Base-by-base conservation (phyloP, 805 yeast species). In the Saturnispora serradocipensis region DNA sequence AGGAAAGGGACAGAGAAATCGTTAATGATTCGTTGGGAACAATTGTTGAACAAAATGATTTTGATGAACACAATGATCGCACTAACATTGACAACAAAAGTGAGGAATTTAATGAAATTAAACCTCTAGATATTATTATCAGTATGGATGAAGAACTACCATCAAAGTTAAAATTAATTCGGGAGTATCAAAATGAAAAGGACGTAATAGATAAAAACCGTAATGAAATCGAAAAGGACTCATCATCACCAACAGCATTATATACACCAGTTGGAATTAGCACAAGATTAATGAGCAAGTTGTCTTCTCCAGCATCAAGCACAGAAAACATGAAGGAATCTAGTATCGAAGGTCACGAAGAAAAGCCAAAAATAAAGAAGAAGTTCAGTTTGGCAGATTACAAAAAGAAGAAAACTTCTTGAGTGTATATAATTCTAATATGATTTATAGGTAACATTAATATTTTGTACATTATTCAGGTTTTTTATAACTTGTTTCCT, bases 351-450 rank as follows among this genome's bases (percentile, higher is more conserved):
- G 38, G 28, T 22, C 5, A 25, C 30, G 53, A 54, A 9, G 65
- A 61, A n/a, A 63, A 56, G 32, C 69, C 71, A 3, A 65, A 66
- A 53, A 57, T 66, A 43, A 76, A 74, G 27, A 81, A 80, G 70
- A 84, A 84, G 65, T 71, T 84, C 58, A 81, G 87, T 46, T 79
- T 84, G 63, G 89, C 89, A 1, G 91, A 84, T 59, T 84, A 84
- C 64, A 82, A 81, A 65, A 83, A 78, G 71, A 65, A 64, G 48
- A 64, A 63, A 50, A 62, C 54, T 10, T 35, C 40, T 36, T 46
- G 16, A 46, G 27, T 27, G 13, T 36, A 9, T 32, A 15, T 20
- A 11, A 28, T 20, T 39, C 8, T 16, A 28, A 20, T 10, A 24
- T 30, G 13, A 20, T 46, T 45, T 45, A 35, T 15, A 32, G 28